Conservation (phyloP, 2,329 filamentous ascomycete species). For the Trichoderma endophyticum region DNA sequence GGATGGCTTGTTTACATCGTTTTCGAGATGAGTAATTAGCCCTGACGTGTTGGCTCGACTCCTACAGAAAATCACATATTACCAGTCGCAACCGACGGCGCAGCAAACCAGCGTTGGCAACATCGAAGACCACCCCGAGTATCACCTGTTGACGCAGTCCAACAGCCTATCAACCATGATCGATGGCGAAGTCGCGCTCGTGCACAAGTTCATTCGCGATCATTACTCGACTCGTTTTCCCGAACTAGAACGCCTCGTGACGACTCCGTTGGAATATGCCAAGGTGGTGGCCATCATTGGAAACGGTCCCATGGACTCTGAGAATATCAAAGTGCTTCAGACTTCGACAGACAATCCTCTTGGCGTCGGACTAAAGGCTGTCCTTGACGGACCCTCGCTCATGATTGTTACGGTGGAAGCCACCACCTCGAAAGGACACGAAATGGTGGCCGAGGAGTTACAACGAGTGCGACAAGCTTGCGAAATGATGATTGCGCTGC, state of each 20-base stretch:
- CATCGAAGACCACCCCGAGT: constrained; percentile 89
- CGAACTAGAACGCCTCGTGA: constrained; percentile 84
- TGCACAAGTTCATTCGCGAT: constrained; percentile 95
- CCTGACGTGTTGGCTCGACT: constrained; percentile 59
- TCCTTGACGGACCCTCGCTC: constrained; percentile 83
- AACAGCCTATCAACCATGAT: constrained; percentile 90
- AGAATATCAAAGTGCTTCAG: constrained; percentile 76
- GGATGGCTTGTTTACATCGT: constrained; percentile 59
- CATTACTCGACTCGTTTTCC: constrained; percentile 94
- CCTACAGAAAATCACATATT: constrained; percentile 74
- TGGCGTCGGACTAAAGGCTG: constrained; percentile 68
- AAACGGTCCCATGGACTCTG: constrained; percentile 81
- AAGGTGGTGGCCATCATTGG: constrained; percentile 91
- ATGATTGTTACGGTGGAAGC: constrained; percentile 97
- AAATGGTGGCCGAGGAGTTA: constrained; percentile 73
- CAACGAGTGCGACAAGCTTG: constrained; percentile 73
- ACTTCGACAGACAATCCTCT: constrained; percentile 75
- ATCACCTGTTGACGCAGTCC: constrained; percentile 81
- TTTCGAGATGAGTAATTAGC: constrained; percentile 45
- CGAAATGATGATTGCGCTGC: constrained; percentile 82
- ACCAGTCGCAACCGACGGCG: constrained; percentile 65
- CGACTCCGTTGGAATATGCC: constrained; percentile 90
- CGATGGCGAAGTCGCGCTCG: constrained; percentile 84
- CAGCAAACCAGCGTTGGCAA: constrained; percentile 69
- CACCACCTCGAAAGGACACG: constrained; percentile 78